Evolutionary conservation across 2,329 filamentous ascomycete species (phyloP).

Genomic region (Pezicula carpinea): DNA sequence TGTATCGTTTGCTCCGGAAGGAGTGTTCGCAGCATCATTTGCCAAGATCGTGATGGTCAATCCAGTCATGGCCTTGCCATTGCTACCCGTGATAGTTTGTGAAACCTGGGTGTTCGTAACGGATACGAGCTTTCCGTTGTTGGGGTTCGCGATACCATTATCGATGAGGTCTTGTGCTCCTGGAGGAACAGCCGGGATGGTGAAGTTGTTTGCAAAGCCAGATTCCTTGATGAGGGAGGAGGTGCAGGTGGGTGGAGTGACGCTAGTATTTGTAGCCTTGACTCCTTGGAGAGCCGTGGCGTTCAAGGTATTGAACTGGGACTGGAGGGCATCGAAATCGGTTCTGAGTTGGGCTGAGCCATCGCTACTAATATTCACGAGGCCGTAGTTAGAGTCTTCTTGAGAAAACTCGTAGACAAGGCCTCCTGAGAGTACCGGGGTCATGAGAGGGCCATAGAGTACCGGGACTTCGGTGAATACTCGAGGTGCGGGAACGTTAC

Average conservation of each 20-base stretch:
- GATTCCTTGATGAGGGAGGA: constrained; percentile 59
- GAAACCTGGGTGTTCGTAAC: constrained; percentile 51
- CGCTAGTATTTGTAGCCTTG: constrained; percentile 50
- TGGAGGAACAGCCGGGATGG: constrained; percentile 63
- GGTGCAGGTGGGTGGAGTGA: constrained; percentile 60
- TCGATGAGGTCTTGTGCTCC: constrained; percentile 70
- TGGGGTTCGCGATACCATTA: constrained; percentile 64
- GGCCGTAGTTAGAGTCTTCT: constrained; percentile 61
- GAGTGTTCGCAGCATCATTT: constrained; percentile 49
- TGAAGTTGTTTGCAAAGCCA: constrained; percentile 75
- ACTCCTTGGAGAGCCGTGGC: constrained; percentile 60
- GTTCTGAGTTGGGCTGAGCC: constrained; percentile 51
- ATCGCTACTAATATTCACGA: constrained; percentile 58
- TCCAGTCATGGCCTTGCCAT: constrained; percentile 54
- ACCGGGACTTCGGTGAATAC: constrained; percentile 70
- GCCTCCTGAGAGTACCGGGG: constrained; percentile 63
- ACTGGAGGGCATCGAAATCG: constrained; percentile 71
- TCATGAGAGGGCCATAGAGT: constrained; percentile 71
- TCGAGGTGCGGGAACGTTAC: constrained; percentile 67
- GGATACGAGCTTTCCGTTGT: constrained; percentile 58
- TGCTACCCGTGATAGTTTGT: constrained; percentile 50
- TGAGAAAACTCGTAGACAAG: constrained; percentile 79
- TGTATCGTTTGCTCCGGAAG: constrained; percentile 37
- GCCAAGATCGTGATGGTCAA: constrained; percentile 53
- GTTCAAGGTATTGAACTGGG: constrained; percentile 72